Evolutionary conservation across 2,329 filamentous ascomycete species (phyloP), one percentile per base, ranked within the genome.

Genomic region (Emydomyces testavorans): DNA sequence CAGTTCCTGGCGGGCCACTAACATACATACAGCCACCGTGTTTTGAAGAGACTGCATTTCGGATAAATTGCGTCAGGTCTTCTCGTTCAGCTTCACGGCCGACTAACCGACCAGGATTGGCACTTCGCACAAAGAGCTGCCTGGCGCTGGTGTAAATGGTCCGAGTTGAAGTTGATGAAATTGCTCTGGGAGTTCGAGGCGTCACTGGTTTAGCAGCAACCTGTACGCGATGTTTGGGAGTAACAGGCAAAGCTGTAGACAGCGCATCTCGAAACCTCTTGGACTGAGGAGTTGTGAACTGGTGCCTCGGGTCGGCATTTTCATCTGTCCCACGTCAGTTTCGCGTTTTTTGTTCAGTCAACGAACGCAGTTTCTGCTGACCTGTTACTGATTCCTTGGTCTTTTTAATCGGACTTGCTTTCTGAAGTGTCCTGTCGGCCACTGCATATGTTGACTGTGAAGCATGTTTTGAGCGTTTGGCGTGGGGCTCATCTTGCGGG

Each of bases 1-100:
- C 92, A 0, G 92, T 98, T 8, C 92, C 92, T 1, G 92, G 92
- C 3, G 92, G 92, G 0, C 92, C 92, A 57, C 89, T 95, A 56
- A 98, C 83, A 62, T 98, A 98, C 44, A 94, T 76, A 61, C 90
- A 96, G 46, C 89, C 88, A 46, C 81, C 80, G 2, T 75, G 77
- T 8, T 71, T 72, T 15, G 76, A 65, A 6, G 76, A 71, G 4
- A 81, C 69, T 56, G 80, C 79, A 43, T 76, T 74, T 32, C 77
- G 70, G 43, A 95, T 73, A 60, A 94, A 95, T 0, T 61, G 65
- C 10, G 71, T 69, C 28, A 96, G 69, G 54, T 88, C 80, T 11
- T 74, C 69, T 71, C 60, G 76, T 64, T 85, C 77, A 42, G 65
- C 69, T 24, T 94, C 85, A 38, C 89, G 80, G 41, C 89, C 89